A percentile compares a stretch with the other conserved stretches of the same genome.
Conservation (phyloP, 2,329 filamentous ascomycete genomes). For the Talaromyces piceae region DNA sequence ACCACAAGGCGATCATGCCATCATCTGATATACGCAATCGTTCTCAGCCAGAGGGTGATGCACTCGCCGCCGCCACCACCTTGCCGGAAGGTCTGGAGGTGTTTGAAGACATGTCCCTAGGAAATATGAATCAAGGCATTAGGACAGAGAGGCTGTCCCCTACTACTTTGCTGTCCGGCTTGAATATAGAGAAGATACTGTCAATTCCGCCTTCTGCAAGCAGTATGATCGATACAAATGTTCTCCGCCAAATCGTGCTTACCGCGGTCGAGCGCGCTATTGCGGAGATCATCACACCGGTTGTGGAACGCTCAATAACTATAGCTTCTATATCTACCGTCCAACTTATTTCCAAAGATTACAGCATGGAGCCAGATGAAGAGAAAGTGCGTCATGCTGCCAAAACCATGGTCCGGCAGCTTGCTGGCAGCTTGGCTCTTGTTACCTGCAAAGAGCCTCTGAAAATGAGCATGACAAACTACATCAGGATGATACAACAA, state of each 20-base stretch:
- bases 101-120: constrained; percentile 76
- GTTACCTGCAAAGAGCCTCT: constrained; percentile 98
- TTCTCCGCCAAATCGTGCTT: constrained; percentile 67
- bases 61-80: constrained; percentile 47
- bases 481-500: constrained; percentile 76
- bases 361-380: constrained; percentile 85
- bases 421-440: constrained; percentile 85
- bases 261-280: constrained; percentile 82
- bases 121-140: constrained; percentile 61
- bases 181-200: constrained; percentile 73
- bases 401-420: constrained; percentile 88
- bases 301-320: constrained; percentile 94
- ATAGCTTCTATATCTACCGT: constrained; percentile 96
- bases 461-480: constrained; percentile 93
- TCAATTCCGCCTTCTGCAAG: constrained; percentile 71
- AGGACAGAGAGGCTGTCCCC: constrained; percentile 67
- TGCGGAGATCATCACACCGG: constrained; percentile 92
- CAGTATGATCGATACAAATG: constrained; percentile 64
- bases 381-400: constrained; percentile 78
- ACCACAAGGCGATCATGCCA: constrained; percentile 85
- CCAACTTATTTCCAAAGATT: constrained; percentile 94
- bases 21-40: constrained; percentile 79
- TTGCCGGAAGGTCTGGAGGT: constrained; percentile 64
- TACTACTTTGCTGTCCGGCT: constrained; percentile 66
- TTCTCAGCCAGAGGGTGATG: constrained; percentile 52